Evolutionary conservation across 768 basidiomycete species (phyloP).

Genomic region (Mycena albidolilacea): DNA sequence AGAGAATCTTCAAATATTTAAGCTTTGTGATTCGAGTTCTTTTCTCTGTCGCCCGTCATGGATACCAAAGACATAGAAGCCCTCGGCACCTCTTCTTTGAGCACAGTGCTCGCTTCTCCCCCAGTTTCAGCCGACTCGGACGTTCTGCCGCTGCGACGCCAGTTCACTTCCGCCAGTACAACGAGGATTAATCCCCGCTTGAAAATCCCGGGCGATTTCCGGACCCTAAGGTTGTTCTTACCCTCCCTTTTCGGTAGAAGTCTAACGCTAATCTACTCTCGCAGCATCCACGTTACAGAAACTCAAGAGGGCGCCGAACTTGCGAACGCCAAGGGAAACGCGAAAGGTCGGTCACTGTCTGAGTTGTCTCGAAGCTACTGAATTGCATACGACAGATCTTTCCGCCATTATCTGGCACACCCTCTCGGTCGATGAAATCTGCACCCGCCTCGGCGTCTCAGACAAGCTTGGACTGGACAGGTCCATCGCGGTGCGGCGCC

Average conservation of each 20-base stretch:
- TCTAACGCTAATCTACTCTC: neutral
- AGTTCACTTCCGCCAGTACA: constrained; percentile 15
- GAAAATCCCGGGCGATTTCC: constrained; percentile 44
- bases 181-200: constrained; percentile 37
- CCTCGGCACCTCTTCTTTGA: neutral
- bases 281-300: constrained; percentile 47
- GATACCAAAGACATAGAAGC: constrained; percentile 14
- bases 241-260: neutral
- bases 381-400: constrained; percentile 46
- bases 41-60: neutral
- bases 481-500: constrained; percentile 63
- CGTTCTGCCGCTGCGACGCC: neutral
- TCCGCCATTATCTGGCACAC: constrained; percentile 65
- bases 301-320: constrained; percentile 39
- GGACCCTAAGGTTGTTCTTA: constrained; percentile 42
- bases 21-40: neutral
- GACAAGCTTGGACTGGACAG: constrained; percentile 63
- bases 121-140: neutral
- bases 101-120: neutral
- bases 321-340: constrained; percentile 27
- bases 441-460: constrained; percentile 61
- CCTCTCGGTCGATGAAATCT: constrained; percentile 56
- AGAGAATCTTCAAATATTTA: neutral
- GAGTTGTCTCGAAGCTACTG: neutral
- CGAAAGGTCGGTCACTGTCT: constrained; percentile 30